These are phyloP conservation scores for Wickerhamomyces sp. DNA, from an alignment of 1,139 yeast species.

Conservation along the genomic window DNA sequence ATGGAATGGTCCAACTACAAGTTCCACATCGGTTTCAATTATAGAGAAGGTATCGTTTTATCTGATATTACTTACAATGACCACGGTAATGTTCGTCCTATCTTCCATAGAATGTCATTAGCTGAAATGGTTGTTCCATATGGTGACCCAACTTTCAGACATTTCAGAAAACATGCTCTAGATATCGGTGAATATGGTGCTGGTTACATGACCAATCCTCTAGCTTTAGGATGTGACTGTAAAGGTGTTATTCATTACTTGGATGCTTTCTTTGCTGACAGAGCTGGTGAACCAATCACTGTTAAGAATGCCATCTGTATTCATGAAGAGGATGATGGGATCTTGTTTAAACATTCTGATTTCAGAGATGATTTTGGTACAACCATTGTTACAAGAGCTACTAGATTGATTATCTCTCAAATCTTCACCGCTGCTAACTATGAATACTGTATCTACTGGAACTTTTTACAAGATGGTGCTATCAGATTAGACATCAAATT, in stretches of 20 bases:
- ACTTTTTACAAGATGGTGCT: conserved; percentile 77
- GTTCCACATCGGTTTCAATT: conserved; percentile 77
- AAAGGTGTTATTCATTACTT: conserved; percentile 78
- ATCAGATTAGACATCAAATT: conserved; percentile 73
- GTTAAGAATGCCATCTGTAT: conserved; percentile 76
- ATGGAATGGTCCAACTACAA: conserved; percentile 75
- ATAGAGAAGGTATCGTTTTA: conserved; percentile 79
- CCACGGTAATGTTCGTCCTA: conserved; percentile 64
- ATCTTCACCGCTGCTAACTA: conserved; percentile 84
- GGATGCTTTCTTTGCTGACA: conserved; percentile 68
- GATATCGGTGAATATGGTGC: conserved; percentile 89
- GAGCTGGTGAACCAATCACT: conserved; percentile 63
- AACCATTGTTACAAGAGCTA: conserved; percentile 69
- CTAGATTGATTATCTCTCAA: conserved; percentile 68
- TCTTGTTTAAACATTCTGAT: conserved; percentile 76
- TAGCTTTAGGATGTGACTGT: conserved; percentile 77
- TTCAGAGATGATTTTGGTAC: conserved; percentile 78
- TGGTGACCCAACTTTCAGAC: conserved; percentile 75
- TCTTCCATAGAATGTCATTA: conserved; percentile 74
- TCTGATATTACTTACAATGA: conserved; percentile 71
- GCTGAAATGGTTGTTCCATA: conserved; percentile 85
- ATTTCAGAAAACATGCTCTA: conserved; percentile 79
- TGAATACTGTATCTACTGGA: conserved; percentile 82
- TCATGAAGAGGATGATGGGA: conserved; percentile 81
- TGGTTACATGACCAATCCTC: conserved; percentile 77